A percentile compares a stretch with the other conserved stretches of the same genome.
These are phyloP conservation scores for Teunomyces funiuensis DNA, from an alignment of 805 yeast species.

Conservation along the genomic window DNA sequence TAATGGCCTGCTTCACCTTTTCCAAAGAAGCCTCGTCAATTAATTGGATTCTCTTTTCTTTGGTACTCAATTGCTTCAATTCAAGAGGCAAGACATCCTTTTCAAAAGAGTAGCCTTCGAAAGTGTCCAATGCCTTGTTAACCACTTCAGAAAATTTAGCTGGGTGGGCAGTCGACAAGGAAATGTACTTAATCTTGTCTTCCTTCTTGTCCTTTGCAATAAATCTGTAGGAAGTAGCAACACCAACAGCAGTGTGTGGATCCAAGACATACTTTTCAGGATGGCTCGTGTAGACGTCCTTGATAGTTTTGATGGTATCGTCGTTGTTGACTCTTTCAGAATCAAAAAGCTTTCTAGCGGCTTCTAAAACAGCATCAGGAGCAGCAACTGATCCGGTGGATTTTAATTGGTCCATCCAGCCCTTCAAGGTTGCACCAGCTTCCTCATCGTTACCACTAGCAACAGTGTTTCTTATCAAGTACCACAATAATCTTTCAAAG, in stretches of 20 bases:
- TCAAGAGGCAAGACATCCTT: slow-evolving; percentile 86
- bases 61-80: slow-evolving; percentile 64
- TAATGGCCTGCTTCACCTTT: slow-evolving; percentile 71
- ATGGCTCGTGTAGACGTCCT: slow-evolving; percentile 58
- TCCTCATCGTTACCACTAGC: slow-evolving; percentile 51
- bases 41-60: slow-evolving; percentile 72
- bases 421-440: slow-evolving; percentile 71
- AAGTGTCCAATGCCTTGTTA: slow-evolving; percentile 65
- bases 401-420: slow-evolving; percentile 81
- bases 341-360: slow-evolving; percentile 68
- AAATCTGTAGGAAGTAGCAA: slow-evolving; percentile 68
- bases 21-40: slow-evolving; percentile 73
- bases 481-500: slow-evolving; percentile 96
- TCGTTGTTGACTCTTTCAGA: slow-evolving; percentile 79
- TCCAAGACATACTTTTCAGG: slow-evolving; percentile 78
- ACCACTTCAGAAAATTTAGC: slow-evolving; percentile 98
- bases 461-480: slow-evolving; percentile 72
- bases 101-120: slow-evolving; percentile 80
- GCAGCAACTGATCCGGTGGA: slow-evolving; percentile 74
- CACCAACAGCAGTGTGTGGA: slow-evolving; percentile 97
- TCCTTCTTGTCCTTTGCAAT: slow-evolving; percentile 47
- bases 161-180: slow-evolving; percentile 97
- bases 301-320: slow-evolving; percentile 80
- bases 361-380: slow-evolving; percentile 58
- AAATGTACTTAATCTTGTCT: slow-evolving; percentile 52